A percentile compares a stretch with the other conserved stretches of the same genome.
Evolutionary conservation across 306 rosid species (phyloP).

Genomic region (Erythrophleum fordii): DNA sequence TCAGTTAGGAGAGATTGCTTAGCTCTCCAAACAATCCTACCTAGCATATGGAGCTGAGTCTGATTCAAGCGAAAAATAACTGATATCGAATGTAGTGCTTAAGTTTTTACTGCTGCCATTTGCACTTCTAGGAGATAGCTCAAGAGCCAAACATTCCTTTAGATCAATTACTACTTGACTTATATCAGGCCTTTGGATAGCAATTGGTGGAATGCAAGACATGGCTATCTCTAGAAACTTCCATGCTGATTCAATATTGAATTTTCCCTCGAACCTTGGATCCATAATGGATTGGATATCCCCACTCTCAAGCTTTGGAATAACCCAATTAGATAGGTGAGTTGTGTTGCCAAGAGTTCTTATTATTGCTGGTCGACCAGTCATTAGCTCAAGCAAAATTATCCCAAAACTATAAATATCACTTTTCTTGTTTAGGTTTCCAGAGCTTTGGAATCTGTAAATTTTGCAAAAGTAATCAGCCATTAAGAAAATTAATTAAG

Average conservation of each 20-base stretch:
- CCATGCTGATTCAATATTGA: neutral
- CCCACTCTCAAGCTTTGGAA: constrained; percentile 17
- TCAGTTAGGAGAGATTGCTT: neutral
- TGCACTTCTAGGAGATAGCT: neutral
- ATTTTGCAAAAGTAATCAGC: neutral
- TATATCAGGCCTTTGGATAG: neutral
- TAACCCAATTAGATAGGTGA: constrained; percentile 12
- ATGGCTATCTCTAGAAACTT: neutral
- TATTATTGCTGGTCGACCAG: constrained; percentile 20
- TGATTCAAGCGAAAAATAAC: neutral
- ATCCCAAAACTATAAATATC: constrained; percentile 43
- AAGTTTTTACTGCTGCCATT: neutral
- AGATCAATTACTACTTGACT: neutral
- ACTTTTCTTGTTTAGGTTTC: constrained; percentile 21
- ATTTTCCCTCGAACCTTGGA: constrained; percentile 15
- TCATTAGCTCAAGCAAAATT: constrained; percentile 36
- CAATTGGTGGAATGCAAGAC: neutral
- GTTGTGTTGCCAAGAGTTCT: neutral
- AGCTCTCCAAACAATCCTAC: neutral
- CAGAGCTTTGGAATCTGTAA: neutral
- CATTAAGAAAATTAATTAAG: neutral
- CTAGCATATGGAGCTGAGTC: neutral
- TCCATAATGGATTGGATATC: constrained; percentile 25
- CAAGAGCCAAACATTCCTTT: neutral
- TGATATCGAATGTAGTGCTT: neutral